Evolutionary conservation across 768 basidiomycete species (phyloP).

Genomic region (Boletus bicolor): DNA sequence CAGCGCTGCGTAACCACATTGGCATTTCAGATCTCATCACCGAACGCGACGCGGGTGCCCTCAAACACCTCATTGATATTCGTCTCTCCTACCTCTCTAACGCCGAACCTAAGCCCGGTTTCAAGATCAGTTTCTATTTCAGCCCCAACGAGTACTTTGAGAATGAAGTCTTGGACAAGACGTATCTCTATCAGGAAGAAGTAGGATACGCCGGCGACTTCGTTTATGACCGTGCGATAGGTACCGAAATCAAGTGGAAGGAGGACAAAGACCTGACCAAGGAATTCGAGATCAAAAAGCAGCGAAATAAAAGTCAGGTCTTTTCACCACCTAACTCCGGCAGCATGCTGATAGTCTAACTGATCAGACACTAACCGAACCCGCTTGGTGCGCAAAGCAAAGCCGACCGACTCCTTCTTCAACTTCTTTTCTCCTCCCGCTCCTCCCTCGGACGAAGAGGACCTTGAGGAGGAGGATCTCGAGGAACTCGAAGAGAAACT

Average conservation of each 20-base stretch:
- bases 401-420: conserved; percentile 95
- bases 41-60: conserved; percentile 84
- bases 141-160: conserved; percentile 83
- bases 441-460: conserved; percentile 66
- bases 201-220: conserved; percentile 97
- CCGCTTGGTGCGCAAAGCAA: conserved; percentile 79
- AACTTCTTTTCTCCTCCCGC: conserved; percentile 91
- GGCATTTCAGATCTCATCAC: conserved; percentile 87
- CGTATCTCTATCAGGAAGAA: conserved; percentile 89
- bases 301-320: conserved; percentile 91
- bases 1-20: conserved; percentile 88
- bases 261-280: conserved; percentile 97
- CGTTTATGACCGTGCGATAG: conserved; percentile 91
- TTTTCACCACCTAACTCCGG: background rate
- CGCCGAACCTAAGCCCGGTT: conserved; percentile 76
- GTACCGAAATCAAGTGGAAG: conserved; percentile 94
- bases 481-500: conserved; percentile 91
- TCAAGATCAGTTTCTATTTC: conserved; percentile 86
- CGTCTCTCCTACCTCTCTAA: conserved; percentile 70
- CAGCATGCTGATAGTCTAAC: background rate
- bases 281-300: conserved; percentile 98
- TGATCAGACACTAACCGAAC: conserved; percentile 76
- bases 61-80: conserved; percentile 81
- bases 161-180: conserved; percentile 83
- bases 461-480: conserved; percentile 79